phyloP scores from a whole-genome alignment of 768 basidiomycete genomes.

The Hygrocybe coccinea region DNA sequence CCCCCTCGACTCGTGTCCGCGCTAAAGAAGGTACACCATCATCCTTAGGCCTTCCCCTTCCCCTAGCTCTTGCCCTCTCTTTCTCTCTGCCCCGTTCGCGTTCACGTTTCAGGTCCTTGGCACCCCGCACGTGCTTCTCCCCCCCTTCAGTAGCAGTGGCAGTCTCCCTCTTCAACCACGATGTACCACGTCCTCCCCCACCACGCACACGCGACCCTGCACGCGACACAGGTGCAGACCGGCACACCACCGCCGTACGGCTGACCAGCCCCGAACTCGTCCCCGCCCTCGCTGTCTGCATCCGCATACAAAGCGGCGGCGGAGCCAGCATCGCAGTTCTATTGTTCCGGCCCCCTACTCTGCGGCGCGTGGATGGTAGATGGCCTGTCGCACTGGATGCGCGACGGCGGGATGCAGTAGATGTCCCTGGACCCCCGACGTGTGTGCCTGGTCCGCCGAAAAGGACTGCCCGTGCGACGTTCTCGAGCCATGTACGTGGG shows the following conservation, averaged over 20 bases:
- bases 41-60: slow-evolving; percentile 27
- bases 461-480: slow-evolving; percentile 62
- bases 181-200: slow-evolving; percentile 6
- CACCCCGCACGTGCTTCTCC: slow-evolving; percentile 15
- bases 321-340: slow-evolving; percentile 22
- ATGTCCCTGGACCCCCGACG: slow-evolving; percentile 36
- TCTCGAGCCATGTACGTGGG: slow-evolving; percentile 66
- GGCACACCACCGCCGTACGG: slow-evolving; percentile 56
- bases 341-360: slow-evolving; percentile 7
- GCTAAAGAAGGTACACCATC: slow-evolving; percentile 56
- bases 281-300: slow-evolving; percentile 34
- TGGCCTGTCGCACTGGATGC: background rate
- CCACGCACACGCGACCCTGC: slow-evolving; percentile 42
- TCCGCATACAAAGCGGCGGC: slow-evolving; percentile 34
- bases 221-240: slow-evolving; percentile 66
- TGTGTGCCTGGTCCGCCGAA: slow-evolving; percentile 46
- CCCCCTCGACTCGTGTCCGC: slow-evolving; percentile 56
- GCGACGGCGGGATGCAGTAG: background rate
- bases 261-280: slow-evolving; percentile 41
- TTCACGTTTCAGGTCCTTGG: slow-evolving; percentile 12
- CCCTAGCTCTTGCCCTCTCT: slow-evolving; percentile 21
- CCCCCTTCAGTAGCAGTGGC: background rate
- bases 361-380: slow-evolving; percentile 5
- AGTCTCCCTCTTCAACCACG: background rate
- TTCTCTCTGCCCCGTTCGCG: too few species aligned